Evolutionary conservation across 495 filamentous ascomycete species (phyloP), one percentile per base, ranked within the genome.

Genomic region (Neurospora sublineolata): DNA sequence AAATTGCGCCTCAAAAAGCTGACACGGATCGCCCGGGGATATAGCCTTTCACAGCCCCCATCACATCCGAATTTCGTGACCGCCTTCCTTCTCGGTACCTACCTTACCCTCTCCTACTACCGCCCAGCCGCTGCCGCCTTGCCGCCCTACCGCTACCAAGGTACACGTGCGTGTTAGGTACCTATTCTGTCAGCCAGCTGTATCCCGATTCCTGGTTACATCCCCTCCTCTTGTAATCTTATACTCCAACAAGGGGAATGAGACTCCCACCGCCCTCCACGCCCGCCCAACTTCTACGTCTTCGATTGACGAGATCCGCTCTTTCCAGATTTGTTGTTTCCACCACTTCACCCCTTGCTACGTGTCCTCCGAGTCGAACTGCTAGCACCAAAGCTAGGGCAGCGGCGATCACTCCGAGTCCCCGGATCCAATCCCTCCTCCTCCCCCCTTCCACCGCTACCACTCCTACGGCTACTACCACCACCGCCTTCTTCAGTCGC

Each of bases 221-320:
- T 72, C 37, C 70, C 39, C 73, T 74, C 72, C 74, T 70, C 72
- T 68, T 68, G 58, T 72, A n/a, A 52, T 52, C 23, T 58, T 58
- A 58, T 27, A 58, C 23, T 60, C 23, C 52, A 60, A 16, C 27
- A 60, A 30, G 27, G 23, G 52, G 52, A 60, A 60, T 60, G 52
- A 60, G 52, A 60, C 52, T 60, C 14, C 52, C 52, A 60, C 52
- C 75, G 64, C 60, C 39, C 36, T 69, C 70, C 38, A 41, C 69
- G 14, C 36, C 38, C 6, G 18, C 69, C 52, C 52, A 60, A 30
- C 52, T 60, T 30, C 23, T 60, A 37, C 69, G 37, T 38, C 73
- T 76, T 42, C 69, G 72, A 68, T 58, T 69, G 67, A 71, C 73
- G 67, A 67, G 72, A 41, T 69, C 64, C 39, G 33, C 69, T 33